Base-by-base conservation (phyloP, 148 eudicot genomes). In the Fagopyrum tataricum region DNA sequence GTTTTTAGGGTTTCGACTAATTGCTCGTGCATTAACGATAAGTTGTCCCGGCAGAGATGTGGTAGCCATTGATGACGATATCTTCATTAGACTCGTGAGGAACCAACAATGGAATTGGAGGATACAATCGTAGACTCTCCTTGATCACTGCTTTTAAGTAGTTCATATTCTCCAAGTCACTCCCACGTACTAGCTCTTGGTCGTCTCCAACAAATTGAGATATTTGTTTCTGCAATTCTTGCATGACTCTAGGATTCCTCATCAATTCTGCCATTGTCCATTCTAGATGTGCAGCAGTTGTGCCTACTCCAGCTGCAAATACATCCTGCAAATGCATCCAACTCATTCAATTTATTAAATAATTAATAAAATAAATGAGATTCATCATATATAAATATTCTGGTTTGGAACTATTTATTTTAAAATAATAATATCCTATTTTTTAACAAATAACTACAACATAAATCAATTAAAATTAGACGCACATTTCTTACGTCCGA, bases 71-170 rank as follows among this genome's bases (percentile, higher is more conserved):
- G 20, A 77, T 48, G 24, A 59, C 49, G 15, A 71, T 52, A 39
- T 80, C 72, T 37, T 80, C 66, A 4, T 76, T 76, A 13, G 48
- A 73, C 41, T 73, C 66, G 13, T 58, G 43, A 1, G 75, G 64
- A 24, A 52, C 21, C 66, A 74, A 5, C 4, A 80, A 20, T 31
- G 83, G 77, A 40, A 52, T 71, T 21, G 79, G 78, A 44, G 82
- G 74, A 24, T 80, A 79, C 41, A 80, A 42, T 48, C 76, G 73
- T 0, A 76, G 74, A 0, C 79, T 73, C 71, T 80, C 79, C 71
- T 76, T 80, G 55, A 80, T 56, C 14, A 80, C 82, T 0, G 76
- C 79, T 66, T 76, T 71, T 2, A 79, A 56, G 78, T 79, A 79
- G 6, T 10, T 66, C 76, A 79, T 62, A 39, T 4, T 37, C 44